Base-by-base conservation (phyloP, 306 rosid species). In the Trifolium dubium region DNA sequence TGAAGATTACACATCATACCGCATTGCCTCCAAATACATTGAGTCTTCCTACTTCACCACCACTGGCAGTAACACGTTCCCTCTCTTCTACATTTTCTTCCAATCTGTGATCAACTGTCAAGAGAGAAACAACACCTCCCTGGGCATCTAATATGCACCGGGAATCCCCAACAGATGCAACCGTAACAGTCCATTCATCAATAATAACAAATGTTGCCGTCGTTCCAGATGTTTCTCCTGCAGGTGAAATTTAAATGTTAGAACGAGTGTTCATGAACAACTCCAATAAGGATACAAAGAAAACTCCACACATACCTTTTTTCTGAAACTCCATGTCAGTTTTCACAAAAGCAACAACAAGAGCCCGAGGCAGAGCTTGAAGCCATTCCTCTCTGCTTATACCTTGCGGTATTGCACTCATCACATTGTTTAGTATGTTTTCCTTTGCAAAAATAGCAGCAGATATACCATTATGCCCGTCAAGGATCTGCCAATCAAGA, bases 191-290 rank as follows among this genome's bases (percentile, higher is more conserved):
- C 98, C 98, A 94, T 60, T 79, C 96, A 71, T 94, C 99, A 55
- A 94, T 78, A 77, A 94, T 73, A 80, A 94, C 98, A 80, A 94
- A 88, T 19, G 99, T 94, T 63, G 91, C 99, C 28, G 99, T 94
- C 10, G 99, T 94, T 77, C 99, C 99, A 58, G 99, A 94, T 68
- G 99, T 94, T 83, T 94, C 99, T 29, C 99, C 99, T 94, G 89
- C 72, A 62, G 23, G 76, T 43, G 51, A 82, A 31, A 71, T 64
- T 59, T 47, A 44, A 66, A 41, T 10, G 64, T 67, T 53, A 75
- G 64, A 30, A 50, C 41, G 81, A 29, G 9, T 28, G 62, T 60
- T 58, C 28, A 55, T 76, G 12, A 64, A 79, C 67, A 64, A 88
- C 96, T 28, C 56, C 4, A 37, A 18, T 50, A 71, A 58, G 9